Evolutionary conservation across 2,329 filamentous ascomycete genomes (phyloP).

Genomic region (Fusarium sp.): DNA sequence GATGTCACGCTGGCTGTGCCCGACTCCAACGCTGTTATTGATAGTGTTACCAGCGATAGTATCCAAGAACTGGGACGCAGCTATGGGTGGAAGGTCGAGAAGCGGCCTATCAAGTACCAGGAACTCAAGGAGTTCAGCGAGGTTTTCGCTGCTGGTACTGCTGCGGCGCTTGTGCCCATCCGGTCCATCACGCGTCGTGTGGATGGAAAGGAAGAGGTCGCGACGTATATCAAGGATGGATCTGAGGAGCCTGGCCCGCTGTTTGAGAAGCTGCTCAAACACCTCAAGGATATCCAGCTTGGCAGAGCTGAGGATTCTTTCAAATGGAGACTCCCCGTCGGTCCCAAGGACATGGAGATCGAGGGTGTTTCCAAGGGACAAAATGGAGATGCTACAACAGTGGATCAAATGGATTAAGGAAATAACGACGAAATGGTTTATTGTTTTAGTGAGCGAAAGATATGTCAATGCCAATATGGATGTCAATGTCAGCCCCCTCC

Average conservation of each 20-base stretch:
- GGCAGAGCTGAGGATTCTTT: constrained; percentile 83
- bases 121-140: constrained; percentile 72
- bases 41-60: constrained; percentile 85
- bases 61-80: constrained; percentile 79
- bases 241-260: constrained; percentile 79
- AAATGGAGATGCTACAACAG: constrained; percentile 47
- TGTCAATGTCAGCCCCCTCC: not conserved
- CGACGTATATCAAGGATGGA: constrained; percentile 66
- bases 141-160: constrained; percentile 92
- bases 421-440: not conserved
- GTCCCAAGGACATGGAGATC: constrained; percentile 60
- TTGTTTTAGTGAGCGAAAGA: not conserved
- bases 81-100: constrained; percentile 88
- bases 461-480: too few relatives aligned
- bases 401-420: constrained; percentile 52
- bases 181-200: constrained; percentile 83
- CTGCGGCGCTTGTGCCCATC: constrained; percentile 91
- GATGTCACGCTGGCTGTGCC: constrained; percentile 84
- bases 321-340: constrained; percentile 73
- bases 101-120: constrained; percentile 73
- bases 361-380: constrained; percentile 37
- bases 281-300: constrained; percentile 86
- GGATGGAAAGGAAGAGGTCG: constrained; percentile 59
- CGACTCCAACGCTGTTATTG: constrained; percentile 87
- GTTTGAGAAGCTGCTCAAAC: constrained; percentile 77